Evolutionary conservation across 2,329 filamentous ascomycete species (phyloP).

Genomic region (Cylindrodendrum hubeiense): DNA sequence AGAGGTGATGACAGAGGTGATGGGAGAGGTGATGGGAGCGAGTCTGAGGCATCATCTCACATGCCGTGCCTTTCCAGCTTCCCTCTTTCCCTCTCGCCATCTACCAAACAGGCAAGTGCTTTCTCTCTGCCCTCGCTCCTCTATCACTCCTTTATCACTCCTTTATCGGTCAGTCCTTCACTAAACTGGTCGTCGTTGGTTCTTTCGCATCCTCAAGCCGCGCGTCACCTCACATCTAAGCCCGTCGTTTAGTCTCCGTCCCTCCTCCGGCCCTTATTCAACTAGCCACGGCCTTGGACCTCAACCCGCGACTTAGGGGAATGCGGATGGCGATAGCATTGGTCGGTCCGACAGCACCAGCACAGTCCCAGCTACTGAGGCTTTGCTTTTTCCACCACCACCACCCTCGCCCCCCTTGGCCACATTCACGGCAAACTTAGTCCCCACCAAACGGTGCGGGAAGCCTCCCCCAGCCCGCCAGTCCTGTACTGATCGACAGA

Average conservation of each 20-base stretch:
- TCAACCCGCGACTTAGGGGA: neutral
- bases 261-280: neutral
- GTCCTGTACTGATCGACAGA: constrained; percentile 42
- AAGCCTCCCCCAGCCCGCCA: constrained; percentile 6
- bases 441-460: constrained; percentile 29
- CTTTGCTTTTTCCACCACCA: constrained; percentile 12
- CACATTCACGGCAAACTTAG: neutral
- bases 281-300: too few relatives aligned
- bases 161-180: too few relatives aligned
- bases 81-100: neutral
- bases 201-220: neutral
- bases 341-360: neutral
- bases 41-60: neutral
- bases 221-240: neutral
- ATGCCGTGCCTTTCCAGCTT: neutral
- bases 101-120: neutral
- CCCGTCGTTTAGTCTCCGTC: neutral
- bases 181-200: neutral
- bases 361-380: neutral
- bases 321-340: neutral
- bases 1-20: too few relatives aligned
- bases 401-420: constrained; percentile 3
- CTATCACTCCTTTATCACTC: too few relatives aligned
- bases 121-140: too few relatives aligned
- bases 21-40: neutral